Conservation (phyloP, 805 yeast species). For the Suhomyces faveliae region DNA sequence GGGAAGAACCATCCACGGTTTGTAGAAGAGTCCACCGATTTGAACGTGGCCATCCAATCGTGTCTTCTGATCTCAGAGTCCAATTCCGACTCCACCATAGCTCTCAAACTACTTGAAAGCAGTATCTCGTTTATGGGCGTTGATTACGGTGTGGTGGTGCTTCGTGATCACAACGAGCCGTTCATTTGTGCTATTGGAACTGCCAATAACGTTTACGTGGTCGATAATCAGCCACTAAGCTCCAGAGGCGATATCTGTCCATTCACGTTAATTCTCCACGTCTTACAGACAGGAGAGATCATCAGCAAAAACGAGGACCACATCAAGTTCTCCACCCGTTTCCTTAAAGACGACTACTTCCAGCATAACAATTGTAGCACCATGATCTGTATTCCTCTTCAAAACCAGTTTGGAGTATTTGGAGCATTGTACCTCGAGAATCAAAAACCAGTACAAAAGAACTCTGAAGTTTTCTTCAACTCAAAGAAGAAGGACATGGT, state of each 20-base stretch:
- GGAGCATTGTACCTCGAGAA: constrained; percentile 49
- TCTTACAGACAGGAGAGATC: constrained; percentile 34
- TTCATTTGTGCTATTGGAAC: constrained; percentile 29
- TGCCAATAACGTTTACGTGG: constrained; percentile 20
- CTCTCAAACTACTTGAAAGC: constrained; percentile 37
- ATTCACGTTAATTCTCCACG: constrained; percentile 35
- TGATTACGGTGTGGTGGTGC: constrained; percentile 31
- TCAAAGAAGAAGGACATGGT: constrained; percentile 39
- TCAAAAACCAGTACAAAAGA: constrained; percentile 7
- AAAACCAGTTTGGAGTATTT: constrained; percentile 36
- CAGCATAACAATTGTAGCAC: constrained; percentile 30
- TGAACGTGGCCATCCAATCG: constrained; percentile 37
- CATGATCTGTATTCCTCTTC: constrained; percentile 47
- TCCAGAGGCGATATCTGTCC: constrained; percentile 46
- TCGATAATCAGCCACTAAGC: constrained; percentile 34
- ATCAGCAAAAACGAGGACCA: constrained; percentile 38
- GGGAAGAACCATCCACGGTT: not conserved
- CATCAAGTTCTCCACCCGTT: constrained; percentile 29
- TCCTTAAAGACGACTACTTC: constrained; percentile 43
- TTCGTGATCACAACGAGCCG: constrained; percentile 21
- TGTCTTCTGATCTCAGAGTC: constrained; percentile 52
- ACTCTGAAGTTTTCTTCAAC: constrained; percentile 21
- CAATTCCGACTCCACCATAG: constrained; percentile 35
- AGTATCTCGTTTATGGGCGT: constrained; percentile 37
- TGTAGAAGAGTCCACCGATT: constrained; percentile 1